phyloP scores from a whole-genome alignment of 495 filamentous ascomycete genomes.

The Apodospora peruviana region DNA sequence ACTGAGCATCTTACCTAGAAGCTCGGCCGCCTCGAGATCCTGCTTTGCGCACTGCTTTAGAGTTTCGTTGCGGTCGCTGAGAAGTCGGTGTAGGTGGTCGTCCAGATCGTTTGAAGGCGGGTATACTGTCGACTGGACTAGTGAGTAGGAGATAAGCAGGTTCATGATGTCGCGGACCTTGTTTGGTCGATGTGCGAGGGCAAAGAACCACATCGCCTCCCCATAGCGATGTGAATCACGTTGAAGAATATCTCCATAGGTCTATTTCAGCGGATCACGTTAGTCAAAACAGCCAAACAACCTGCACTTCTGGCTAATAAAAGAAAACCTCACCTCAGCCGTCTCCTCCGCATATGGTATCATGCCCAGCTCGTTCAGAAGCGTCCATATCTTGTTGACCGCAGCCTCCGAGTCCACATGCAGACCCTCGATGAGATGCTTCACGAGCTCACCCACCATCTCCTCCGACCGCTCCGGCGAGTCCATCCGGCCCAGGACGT shows the following conservation, averaged over 20 bases:
- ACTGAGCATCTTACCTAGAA: slow-evolving; percentile 76
- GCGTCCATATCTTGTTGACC: slow-evolving; percentile 67
- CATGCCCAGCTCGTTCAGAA: slow-evolving; percentile 67
- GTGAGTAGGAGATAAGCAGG: slow-evolving; percentile 77
- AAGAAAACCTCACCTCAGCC: slow-evolving; percentile 75
- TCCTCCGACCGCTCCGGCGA: slow-evolving; percentile 58
- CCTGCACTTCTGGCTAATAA: neutral
- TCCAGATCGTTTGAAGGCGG: slow-evolving; percentile 66
- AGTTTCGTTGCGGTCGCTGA: slow-evolving; percentile 59
- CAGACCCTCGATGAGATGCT: slow-evolving; percentile 57
- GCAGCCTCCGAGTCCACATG: slow-evolving; percentile 57
- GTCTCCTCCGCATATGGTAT: slow-evolving; percentile 63
- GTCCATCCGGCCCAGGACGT: slow-evolving; percentile 68
- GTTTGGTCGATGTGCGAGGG: slow-evolving; percentile 63
- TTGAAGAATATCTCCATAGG: slow-evolving; percentile 67
- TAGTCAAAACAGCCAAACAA: slow-evolving; percentile 9
- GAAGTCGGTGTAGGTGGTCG: slow-evolving; percentile 55
- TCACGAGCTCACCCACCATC: slow-evolving; percentile 49
- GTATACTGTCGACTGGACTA: slow-evolving; percentile 75
- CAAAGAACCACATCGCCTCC: slow-evolving; percentile 77
- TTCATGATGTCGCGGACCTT: slow-evolving; percentile 79
- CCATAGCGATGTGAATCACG: slow-evolving; percentile 68
- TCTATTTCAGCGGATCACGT: slow-evolving; percentile 40
- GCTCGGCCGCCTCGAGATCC: slow-evolving; percentile 71
- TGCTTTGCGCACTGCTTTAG: slow-evolving; percentile 57